Evolutionary conservation across 495 filamentous ascomycete genomes (phyloP).

Genomic region (Talaromyces liani): DNA sequence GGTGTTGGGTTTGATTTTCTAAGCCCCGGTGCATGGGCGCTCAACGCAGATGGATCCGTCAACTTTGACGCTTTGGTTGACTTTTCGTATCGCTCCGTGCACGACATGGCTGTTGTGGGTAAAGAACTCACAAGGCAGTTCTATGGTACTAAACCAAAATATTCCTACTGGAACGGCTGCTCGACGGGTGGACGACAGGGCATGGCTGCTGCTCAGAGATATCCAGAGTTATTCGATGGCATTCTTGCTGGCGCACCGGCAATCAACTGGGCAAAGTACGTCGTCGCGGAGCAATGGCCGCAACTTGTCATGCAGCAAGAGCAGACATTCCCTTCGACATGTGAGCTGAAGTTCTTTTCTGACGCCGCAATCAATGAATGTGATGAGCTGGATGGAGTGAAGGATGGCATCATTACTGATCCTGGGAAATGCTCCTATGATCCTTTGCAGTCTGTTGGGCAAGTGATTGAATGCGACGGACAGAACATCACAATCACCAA

Average conservation of each 20-base stretch:
- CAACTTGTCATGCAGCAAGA: slow-evolving; percentile 18
- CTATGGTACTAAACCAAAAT: slow-evolving; percentile 12
- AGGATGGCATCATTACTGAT: slow-evolving; percentile 50
- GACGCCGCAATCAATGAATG: slow-evolving; percentile 32
- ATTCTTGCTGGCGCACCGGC: slow-evolving; percentile 46
- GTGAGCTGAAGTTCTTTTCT: slow-evolving; percentile 37
- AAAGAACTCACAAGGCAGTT: slow-evolving; percentile 12
- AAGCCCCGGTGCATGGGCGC: slow-evolving; percentile 24
- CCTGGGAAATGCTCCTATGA: slow-evolving; percentile 45
- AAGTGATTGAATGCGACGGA: slow-evolving; percentile 29
- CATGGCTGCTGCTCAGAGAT: slow-evolving; percentile 34
- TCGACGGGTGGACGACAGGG: slow-evolving; percentile 41
- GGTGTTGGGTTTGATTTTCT: neutral
- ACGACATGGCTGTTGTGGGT: slow-evolving; percentile 21
- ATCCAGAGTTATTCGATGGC: slow-evolving; percentile 48
- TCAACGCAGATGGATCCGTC: slow-evolving; percentile 31
- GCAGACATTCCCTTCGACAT: slow-evolving; percentile 29
- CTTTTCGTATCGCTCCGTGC: slow-evolving; percentile 29
- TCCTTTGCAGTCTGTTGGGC: slow-evolving; percentile 40
- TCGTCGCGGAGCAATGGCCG: slow-evolving; percentile 14
- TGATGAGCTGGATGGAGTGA: slow-evolving; percentile 49
- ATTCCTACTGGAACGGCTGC: slow-evolving; percentile 41
- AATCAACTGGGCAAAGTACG: slow-evolving; percentile 32
- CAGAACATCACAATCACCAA: slow-evolving; percentile 19
- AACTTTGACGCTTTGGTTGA: slow-evolving; percentile 31